Conservation (phyloP, 2,329 filamentous ascomycete genomes). For the Botrytis fabae region DNA sequence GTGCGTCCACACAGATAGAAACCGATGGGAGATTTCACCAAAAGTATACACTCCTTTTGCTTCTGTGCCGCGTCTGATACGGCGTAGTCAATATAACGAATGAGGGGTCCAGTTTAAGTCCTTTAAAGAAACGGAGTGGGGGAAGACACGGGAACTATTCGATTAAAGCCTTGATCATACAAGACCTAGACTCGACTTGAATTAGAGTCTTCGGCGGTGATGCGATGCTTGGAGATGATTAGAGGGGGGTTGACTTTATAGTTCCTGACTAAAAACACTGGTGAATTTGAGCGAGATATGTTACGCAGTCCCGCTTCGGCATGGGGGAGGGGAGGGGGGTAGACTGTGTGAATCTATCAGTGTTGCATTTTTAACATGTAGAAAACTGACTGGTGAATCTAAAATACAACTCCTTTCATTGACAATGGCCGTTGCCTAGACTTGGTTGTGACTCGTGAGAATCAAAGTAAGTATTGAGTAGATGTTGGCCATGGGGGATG, state of each 20-base stretch:
- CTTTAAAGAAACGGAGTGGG: slow-evolving; percentile 6
- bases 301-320: slow-evolving; percentile 1
- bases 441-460: neutral
- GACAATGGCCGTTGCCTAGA: neutral
- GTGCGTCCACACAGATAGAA: neutral
- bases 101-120: slow-evolving; percentile 10
- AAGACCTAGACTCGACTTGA: slow-evolving; percentile 9
- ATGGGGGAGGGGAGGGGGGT: neutral
- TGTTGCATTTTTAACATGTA: neutral
- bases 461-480: neutral
- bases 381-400: neutral
- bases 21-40: slow-evolving; percentile 5
- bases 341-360: neutral
- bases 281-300: slow-evolving; percentile 11
- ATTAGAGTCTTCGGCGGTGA: slow-evolving; percentile 2
- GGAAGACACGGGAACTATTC: slow-evolving; percentile 8
- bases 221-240: neutral
- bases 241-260: neutral
- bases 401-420: neutral
- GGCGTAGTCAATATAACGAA: slow-evolving; percentile 2
- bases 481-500: neutral
- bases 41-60: neutral
- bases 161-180: neutral
- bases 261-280: slow-evolving; percentile 11
- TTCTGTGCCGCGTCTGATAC: slow-evolving; percentile 7